Percentiles rank a stretch among this genome's conserved stretches.
phyloP scores from a whole-genome alignment of 2,329 filamentous ascomycete species.

The Lachnellula subtilissima region DNA sequence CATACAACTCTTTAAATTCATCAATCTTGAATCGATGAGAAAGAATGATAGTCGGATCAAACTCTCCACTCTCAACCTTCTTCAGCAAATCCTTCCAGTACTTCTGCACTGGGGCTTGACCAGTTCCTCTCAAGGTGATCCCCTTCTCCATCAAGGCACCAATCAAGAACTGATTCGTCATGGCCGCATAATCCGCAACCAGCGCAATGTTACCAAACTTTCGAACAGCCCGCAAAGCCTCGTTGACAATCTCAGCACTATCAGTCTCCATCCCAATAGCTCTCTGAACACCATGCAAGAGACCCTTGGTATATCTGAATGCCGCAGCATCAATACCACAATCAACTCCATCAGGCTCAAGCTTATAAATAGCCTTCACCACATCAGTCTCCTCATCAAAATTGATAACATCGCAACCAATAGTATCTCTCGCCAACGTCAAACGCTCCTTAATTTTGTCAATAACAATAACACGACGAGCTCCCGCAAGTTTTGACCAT shows the following conservation, averaged over 20 bases:
- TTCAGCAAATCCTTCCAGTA: slow-evolving; percentile 75
- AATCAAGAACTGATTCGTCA: slow-evolving; percentile 63
- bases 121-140: slow-evolving; percentile 59
- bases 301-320: slow-evolving; percentile 56
- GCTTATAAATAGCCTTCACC: slow-evolving; percentile 52
- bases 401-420: slow-evolving; percentile 53
- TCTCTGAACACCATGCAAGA: slow-evolving; percentile 53
- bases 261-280: slow-evolving; percentile 55
- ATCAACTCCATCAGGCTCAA: slow-evolving; percentile 55
- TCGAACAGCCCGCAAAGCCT: slow-evolving; percentile 48
- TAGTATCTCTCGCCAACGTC: slow-evolving; percentile 51
- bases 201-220: slow-evolving; percentile 54
- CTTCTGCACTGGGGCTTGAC: slow-evolving; percentile 62
- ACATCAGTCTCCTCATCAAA: slow-evolving; percentile 50
- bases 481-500: slow-evolving; percentile 51
- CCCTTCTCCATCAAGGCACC: slow-evolving; percentile 61
- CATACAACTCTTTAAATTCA: slow-evolving; percentile 64
- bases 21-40: slow-evolving; percentile 73
- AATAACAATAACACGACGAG: slow-evolving; percentile 57
- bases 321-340: slow-evolving; percentile 61
- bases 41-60: slow-evolving; percentile 76
- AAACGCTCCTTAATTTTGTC: slow-evolving; percentile 53
- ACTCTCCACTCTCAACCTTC: slow-evolving; percentile 59
- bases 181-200: slow-evolving; percentile 41
- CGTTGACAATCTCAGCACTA: slow-evolving; percentile 53